Percentiles rank a stretch among this genome's conserved stretches.
These are phyloP conservation scores for Tephrocybe sp. DNA, from an alignment of 768 basidiomycete species.

Conservation along the genomic window DNA sequence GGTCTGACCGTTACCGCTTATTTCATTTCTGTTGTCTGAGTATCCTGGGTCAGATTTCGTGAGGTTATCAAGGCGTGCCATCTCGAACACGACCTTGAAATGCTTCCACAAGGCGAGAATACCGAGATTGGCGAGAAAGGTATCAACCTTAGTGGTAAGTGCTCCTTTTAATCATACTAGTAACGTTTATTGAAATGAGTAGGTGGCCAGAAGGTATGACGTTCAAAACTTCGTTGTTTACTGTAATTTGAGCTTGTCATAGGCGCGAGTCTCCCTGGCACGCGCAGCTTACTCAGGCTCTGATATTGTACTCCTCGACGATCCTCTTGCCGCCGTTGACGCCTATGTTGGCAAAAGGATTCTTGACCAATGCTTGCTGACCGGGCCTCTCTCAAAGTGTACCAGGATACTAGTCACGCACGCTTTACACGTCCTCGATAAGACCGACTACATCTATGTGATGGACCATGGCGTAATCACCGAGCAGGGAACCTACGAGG, in stretches of 20 bases:
- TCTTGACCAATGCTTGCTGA: conserved; percentile 58
- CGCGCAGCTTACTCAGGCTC: conserved; percentile 74
- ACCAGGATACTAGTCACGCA: conserved; percentile 67
- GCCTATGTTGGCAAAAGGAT: conserved; percentile 72
- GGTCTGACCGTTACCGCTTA: no score
- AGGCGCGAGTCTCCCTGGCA: conserved; percentile 77
- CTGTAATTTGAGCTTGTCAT: neutral
- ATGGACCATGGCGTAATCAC: conserved; percentile 58
- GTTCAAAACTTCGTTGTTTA: neutral
- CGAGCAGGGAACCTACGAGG: conserved; percentile 63
- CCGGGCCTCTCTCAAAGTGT: conserved; percentile 49
- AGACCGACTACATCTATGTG: conserved; percentile 63
- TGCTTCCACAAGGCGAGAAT: conserved; percentile 66
- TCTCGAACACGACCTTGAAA: conserved; percentile 67
- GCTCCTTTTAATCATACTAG: neutral
- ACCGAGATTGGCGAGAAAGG: conserved; percentile 82
- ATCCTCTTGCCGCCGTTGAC: conserved; percentile 80
- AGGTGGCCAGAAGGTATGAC: conserved; percentile 36
- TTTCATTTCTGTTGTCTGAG: neutral
- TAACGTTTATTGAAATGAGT: neutral
- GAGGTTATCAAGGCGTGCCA: conserved; percentile 65
- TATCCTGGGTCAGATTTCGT: conserved; percentile 44
- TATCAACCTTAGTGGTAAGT: conserved; percentile 60
- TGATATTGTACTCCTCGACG: conserved; percentile 78
- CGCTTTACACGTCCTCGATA: conserved; percentile 56